Percentiles rank a stretch among this genome's conserved stretches.
Conservation (phyloP, 225 moss, liverwort and hornwort genomes). For the Takakia lepidozioides region DNA sequence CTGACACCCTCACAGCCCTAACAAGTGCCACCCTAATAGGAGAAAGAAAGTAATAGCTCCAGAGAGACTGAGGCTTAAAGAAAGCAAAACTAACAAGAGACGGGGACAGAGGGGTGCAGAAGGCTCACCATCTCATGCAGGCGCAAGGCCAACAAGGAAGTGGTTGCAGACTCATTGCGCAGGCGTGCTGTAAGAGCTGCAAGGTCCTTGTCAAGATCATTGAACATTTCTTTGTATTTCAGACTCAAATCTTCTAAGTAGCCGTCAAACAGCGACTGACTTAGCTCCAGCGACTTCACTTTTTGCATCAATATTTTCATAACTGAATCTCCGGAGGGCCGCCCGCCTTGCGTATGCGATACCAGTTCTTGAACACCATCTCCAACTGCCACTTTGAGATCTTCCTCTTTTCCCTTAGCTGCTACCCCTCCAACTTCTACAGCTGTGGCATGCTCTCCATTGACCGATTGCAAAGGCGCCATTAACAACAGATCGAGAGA, state of each 20-base stretch:
- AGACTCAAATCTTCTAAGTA: slow-evolving; percentile 78
- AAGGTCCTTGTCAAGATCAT: slow-evolving; percentile 79
- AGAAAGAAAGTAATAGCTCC: not conserved
- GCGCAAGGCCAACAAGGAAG: slow-evolving; percentile 55
- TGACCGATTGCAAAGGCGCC: slow-evolving; percentile 25
- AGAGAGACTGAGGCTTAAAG: not conserved
- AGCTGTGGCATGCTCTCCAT: slow-evolving; percentile 25
- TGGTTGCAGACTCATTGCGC: slow-evolving; percentile 57
- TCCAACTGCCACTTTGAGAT: slow-evolving; percentile 23
- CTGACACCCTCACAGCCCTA: no score
- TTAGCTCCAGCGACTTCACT: slow-evolving; percentile 80
- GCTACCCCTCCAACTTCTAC: slow-evolving; percentile 21
- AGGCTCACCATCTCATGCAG: slow-evolving; percentile 57
- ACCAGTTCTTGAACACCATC: slow-evolving; percentile 55
- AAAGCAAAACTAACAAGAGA: not conserved
- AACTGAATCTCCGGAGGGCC: slow-evolving; percentile 80
- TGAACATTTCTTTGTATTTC: slow-evolving; percentile 82
- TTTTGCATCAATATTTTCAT: slow-evolving; percentile 94
- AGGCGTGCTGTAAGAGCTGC: slow-evolving; percentile 50
- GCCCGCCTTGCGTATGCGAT: slow-evolving; percentile 47
- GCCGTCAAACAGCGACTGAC: slow-evolving; percentile 79
- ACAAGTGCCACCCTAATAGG: no score
- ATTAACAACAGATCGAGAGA: slow-evolving; percentile 22
- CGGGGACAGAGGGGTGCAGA: not conserved
- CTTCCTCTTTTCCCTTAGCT: slow-evolving; percentile 48